Base-by-base conservation (phyloP, 768 basidiomycete species). In the Trametes gibbosa region DNA sequence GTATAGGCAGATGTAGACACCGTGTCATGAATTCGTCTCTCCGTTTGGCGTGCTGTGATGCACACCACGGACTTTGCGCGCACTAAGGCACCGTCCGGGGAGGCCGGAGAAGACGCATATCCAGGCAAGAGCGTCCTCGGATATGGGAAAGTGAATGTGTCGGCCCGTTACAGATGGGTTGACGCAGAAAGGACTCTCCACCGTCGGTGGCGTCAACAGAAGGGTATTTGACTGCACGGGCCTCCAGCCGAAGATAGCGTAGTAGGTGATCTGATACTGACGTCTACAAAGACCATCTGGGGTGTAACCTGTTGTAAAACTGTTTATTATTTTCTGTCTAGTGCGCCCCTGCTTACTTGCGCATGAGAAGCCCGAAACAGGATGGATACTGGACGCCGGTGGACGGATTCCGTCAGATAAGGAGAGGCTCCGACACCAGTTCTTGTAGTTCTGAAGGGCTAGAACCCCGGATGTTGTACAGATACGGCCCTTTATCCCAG, bases 391-490 rank as follows among this genome's bases (percentile, higher is more conserved):
- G 25, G 16, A n/a, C n/a, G n/a, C n/a, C 19, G 41, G 40, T 16
- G 5, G 53, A 56, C 46, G 46, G 29, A 40, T 47, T 48, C 54
- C 46, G 46, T 55, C 54, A 48, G 54, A 56, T 56, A 48, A 45
- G 37, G 35, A 16, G 13, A 27, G 32, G 21, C 50, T 34, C 50
- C 19, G 7, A 32, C 21, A n/a, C 48, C 48, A 35, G 32, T 34
- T 37, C 19, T 24, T 13, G 50, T 17, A 39, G 23, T 50, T 39
- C 39, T 45, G 25, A 25, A 53, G 51, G 25, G 43, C 25, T 27
- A 43, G 52, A 45, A n/a, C 3, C 23, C n/a, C 50, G 23, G 50
- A 37, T 21, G 37, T 50, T 39, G 10, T 19, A 39, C 21, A 21
- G 6, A 19, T 9, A 13, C 2, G 14, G 7, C 46, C n/a, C 25